Percentiles rank a stretch among this genome's conserved stretches.
Conservation (phyloP, 2,329 filamentous ascomycete species). For the Coleophoma cylindrospora region DNA sequence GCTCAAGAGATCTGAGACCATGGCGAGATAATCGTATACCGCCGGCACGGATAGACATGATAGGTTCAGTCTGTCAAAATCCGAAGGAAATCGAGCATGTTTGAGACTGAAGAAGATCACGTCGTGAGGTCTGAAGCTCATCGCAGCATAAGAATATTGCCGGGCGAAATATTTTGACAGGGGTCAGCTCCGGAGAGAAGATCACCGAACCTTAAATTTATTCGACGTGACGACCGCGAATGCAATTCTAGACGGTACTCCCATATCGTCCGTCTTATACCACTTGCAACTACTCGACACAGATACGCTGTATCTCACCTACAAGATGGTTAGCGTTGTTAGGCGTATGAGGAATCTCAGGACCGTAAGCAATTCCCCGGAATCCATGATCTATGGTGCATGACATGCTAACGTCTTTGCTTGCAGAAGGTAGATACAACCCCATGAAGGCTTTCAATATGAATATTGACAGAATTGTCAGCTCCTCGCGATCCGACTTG, state of each 20-base stretch:
- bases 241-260: neutral
- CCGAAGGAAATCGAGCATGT: slow-evolving; percentile 9
- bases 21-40: neutral
- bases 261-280: too few species aligned
- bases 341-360: slow-evolving; percentile 72
- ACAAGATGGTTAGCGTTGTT: slow-evolving; percentile 49
- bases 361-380: slow-evolving; percentile 48
- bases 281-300: too few species aligned
- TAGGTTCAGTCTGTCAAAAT: neutral
- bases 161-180: slow-evolving; percentile 13
- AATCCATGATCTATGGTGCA: neutral
- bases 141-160: neutral
- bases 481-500: slow-evolving; percentile 72
- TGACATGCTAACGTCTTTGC: slow-evolving; percentile 11
- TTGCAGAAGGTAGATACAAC: slow-evolving; percentile 37
- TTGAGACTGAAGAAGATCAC: neutral
- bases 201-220: slow-evolving; percentile 21
- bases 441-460: slow-evolving; percentile 3
- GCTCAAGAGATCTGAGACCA: neutral
- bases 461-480: slow-evolving; percentile 32
- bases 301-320: slow-evolving; percentile 3
- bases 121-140: neutral
- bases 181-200: slow-evolving; percentile 9
- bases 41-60: neutral
- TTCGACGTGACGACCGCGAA: slow-evolving; percentile 4